Evolutionary conservation across 2,329 filamentous ascomycete species (phyloP).

Genomic region (Pseudogymnoascus sp.): DNA sequence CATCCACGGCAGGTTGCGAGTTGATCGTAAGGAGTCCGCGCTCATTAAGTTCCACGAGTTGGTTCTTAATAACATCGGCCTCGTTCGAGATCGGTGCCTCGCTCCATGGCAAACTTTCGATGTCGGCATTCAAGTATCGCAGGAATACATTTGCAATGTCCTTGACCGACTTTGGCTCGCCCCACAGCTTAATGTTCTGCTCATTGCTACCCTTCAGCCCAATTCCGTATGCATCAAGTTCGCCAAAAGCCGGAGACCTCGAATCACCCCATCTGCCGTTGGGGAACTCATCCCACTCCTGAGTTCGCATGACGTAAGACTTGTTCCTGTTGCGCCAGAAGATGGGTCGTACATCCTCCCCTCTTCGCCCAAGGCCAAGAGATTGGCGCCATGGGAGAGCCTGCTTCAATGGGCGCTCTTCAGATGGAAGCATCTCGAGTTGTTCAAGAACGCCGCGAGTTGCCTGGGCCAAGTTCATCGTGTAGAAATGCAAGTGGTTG

Average conservation of each 20-base stretch:
- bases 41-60: conserved; percentile 75
- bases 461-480: conserved; percentile 95
- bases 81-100: conserved; percentile 80
- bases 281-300: conserved; percentile 98
- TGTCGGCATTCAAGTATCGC: conserved; percentile 70
- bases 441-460: conserved; percentile 93
- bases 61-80: conserved; percentile 67
- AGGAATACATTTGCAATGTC: conserved; percentile 82
- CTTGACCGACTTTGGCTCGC: conserved; percentile 68
- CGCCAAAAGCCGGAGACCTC: conserved; percentile 89
- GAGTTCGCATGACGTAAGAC: conserved; percentile 89
- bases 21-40: conserved; percentile 92
- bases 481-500: conserved; percentile 92
- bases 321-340: conserved; percentile 98
- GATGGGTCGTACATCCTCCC: conserved; percentile 93
- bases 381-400: conserved; percentile 96
- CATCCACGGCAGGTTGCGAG: conserved; percentile 91
- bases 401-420: conserved; percentile 72
- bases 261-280: conserved; percentile 99
- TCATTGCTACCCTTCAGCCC: conserved; percentile 92
- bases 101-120: conserved; percentile 87
- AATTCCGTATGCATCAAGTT: conserved; percentile 89
- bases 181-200: conserved; percentile 92
- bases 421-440: conserved; percentile 70
- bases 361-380: conserved; percentile 76